Base-by-base conservation (phyloP, 1,284 basidiomycete genomes). In the Austroboletus novae-zelandiae region DNA sequence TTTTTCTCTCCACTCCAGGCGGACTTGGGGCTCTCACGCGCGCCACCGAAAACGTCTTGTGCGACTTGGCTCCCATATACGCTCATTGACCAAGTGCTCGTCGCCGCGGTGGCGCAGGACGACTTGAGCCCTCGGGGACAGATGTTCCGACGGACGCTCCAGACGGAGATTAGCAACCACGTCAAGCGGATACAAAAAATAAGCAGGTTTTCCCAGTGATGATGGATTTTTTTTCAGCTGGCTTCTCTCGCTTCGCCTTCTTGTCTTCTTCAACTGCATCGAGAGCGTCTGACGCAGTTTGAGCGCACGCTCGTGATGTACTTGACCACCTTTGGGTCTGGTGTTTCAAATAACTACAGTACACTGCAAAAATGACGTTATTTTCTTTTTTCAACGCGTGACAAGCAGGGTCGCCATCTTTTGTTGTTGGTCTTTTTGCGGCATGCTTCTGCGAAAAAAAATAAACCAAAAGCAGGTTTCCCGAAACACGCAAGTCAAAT, bases 41-140 rank as follows among this genome's bases (percentile, higher is more conserved):
- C 81, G 46, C 72, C 76, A 13, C 73, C 74, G n/a, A 80, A 75
- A 61, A 76, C 78, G 48, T 77, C 86, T 2, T 77, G 76, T 34
- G 68, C 77, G 36, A 86, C 87, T 1, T 91, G 89, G 81, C 72
- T 93, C 27, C 91, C 94, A 5, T 96, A 94, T 65, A 84, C 83
- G 52, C 77, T 96, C 47, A 80, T 96, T 57, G 94, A 96, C 68
- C 86, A 94, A 64, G 85, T 97, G 15, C 71, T 96, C 15, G 77
- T 78, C 17, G 84, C 87, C 13, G 81, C 85, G 2, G 74, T 77
- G 43, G 73, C 79, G 25, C 76, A 81, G 57, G 73, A 78, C 40
- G 75, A 76, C 31, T 61, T 79, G 43, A 74, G 78, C 17, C 47
- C 75, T n/a, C 73, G 73, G 40, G 70, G 67, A 23, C 66, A 66